phyloP scores from a whole-genome alignment of 2,329 filamentous ascomycete species.

The Paraconiothyrium brasiliense region DNA sequence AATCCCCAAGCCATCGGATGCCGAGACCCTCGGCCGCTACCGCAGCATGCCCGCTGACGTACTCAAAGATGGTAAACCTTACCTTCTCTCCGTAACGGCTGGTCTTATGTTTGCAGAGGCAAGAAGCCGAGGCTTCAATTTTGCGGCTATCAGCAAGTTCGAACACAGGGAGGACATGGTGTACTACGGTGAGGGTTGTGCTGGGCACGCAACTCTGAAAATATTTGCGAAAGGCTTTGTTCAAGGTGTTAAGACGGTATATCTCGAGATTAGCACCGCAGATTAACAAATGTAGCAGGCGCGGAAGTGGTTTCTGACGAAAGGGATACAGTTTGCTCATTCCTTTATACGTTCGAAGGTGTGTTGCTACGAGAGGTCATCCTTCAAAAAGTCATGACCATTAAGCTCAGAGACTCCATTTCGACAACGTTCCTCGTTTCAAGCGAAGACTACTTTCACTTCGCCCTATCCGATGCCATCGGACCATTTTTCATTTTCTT shows the following conservation, averaged over 20 bases:
- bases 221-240: slow-evolving; percentile 14
- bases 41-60: slow-evolving; percentile 13
- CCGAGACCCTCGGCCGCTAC: slow-evolving; percentile 15
- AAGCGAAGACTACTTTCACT: background rate
- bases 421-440: background rate
- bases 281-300: background rate
- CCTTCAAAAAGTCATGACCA: background rate
- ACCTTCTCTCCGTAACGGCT: slow-evolving; percentile 67
- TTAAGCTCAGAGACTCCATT: background rate
- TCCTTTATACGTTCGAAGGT: background rate
- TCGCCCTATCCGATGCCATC: slow-evolving; percentile 20
- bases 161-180: slow-evolving; percentile 70
- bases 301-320: background rate
- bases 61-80: slow-evolving; percentile 66
- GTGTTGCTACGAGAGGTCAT: background rate
- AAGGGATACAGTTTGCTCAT: background rate
- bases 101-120: slow-evolving; percentile 63
- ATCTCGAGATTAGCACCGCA: slow-evolving; percentile 6
- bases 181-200: slow-evolving; percentile 69
- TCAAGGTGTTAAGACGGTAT: slow-evolving; percentile 14
- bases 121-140: slow-evolving; percentile 69
- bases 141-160: slow-evolving; percentile 69
- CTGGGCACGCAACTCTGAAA: slow-evolving; percentile 61
- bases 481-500: slow-evolving; percentile 47
- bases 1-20: slow-evolving; percentile 12